Base-by-base conservation (phyloP, 2,329 filamentous ascomycete genomes). In the Amylocarpus encephaloides region DNA sequence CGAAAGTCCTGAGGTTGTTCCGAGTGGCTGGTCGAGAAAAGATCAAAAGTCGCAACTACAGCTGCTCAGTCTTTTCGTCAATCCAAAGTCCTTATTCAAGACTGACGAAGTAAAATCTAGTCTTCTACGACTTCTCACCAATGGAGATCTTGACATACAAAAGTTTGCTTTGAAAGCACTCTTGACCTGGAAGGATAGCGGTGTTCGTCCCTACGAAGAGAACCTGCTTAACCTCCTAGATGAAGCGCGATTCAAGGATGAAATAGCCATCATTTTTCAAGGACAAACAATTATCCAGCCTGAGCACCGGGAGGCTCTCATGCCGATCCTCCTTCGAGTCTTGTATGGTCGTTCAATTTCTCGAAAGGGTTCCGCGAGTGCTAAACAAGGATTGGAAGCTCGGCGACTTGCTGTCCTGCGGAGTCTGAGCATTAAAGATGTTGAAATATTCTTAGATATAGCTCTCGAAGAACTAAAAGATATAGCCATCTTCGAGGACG, bases 71-170 rank as follows among this genome's bases (percentile, higher is more conserved):
- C 82, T 90, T 55, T 97, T 97, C 64, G 73, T 78, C 43, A 98
- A 98, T 63, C 89, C 93, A 0, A 86, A 78, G 61, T 89, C 90
- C 1, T 72, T 98, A 3, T 97, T 83, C 67, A 86, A 82, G 62
- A 79, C 86, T 30, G 74, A 81, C 9, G 83, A 88, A 49, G 91
- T 95, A 0, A 87, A 91, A 61, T 70, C 79, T 6, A 82, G 88
- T 13, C 73, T 97, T 19, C 72, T 96, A 15, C 75, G 78, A 30
- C 75, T 96, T 18, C 74, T 96, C 57, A 80, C 83, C 39, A 95
- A 96, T 64, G 93, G 93, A 61, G 93, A 98, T 64, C 77, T 83
- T 3, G 92, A 96, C 58, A 80, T 95, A 13, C 93, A 98, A 66
- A 92, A 86, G 58, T 80, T 85, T 41, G 83, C 90, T 0, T 75